Evolutionary conservation across 495 filamentous ascomycete species (phyloP).

Genomic region (Hypoxylon intermedium): DNA sequence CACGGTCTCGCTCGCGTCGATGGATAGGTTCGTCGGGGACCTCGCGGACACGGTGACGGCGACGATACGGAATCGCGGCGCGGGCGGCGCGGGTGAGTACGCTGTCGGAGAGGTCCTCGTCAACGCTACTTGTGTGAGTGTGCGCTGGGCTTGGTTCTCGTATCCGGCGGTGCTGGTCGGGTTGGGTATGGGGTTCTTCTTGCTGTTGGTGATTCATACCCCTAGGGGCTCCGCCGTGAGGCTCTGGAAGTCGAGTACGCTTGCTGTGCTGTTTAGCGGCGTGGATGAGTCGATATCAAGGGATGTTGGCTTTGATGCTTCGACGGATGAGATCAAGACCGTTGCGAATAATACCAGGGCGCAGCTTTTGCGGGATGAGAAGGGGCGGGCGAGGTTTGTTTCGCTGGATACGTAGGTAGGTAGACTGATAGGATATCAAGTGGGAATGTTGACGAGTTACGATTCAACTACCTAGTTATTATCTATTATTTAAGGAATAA

Average conservation of each 20-base stretch:
- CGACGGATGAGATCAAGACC: neutral
- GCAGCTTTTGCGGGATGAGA: neutral
- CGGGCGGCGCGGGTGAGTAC: neutral
- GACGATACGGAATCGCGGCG: neutral
- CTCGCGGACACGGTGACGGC: neutral
- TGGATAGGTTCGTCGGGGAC: neutral
- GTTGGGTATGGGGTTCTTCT: neutral
- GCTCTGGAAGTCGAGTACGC: neutral
- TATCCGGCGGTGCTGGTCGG: neutral
- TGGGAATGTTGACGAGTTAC: no score
- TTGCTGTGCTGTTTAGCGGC: neutral
- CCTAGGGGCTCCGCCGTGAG: neutral
- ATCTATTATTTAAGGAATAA: no score
- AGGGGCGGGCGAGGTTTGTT: neutral
- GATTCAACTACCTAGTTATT: no score
- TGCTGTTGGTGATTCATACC: neutral
- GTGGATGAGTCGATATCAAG: neutral
- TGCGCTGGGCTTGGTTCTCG: neutral
- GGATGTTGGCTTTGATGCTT: neutral
- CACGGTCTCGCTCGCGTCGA: neutral
- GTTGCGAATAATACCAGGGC: neutral
- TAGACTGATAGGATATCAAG: no score
- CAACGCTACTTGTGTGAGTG: conserved; percentile 31
- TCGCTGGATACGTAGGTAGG: neutral
- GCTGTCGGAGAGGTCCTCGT: conserved; percentile 1